These are phyloP conservation scores for Tardiomyces depauwii DNA, from an alignment of 1,139 yeast genomes.

Conservation along the genomic window DNA sequence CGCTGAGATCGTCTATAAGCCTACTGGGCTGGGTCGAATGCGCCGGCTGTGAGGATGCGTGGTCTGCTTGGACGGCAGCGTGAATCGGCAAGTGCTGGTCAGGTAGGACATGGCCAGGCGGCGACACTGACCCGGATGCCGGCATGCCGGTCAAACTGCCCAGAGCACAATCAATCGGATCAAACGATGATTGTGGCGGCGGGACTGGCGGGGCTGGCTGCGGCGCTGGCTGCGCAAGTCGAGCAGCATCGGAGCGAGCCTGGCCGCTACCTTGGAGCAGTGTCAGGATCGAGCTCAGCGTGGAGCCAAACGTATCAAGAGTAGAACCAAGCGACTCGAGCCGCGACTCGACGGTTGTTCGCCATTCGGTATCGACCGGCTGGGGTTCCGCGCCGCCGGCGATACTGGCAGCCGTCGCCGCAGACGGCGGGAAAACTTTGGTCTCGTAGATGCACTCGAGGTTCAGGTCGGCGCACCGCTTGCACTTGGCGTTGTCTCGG, in stretches of 20 bases:
- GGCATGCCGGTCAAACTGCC: too few species aligned
- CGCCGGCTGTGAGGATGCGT: neutral
- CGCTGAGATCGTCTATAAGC: neutral
- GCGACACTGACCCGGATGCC: neutral
- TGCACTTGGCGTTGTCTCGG: slow-evolving; percentile 36
- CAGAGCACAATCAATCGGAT: too few species aligned
- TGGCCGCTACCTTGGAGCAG: neutral
- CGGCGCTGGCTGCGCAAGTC: neutral
- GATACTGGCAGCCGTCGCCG: too few species aligned
- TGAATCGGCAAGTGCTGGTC: neutral
- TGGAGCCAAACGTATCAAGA: slow-evolving; percentile 27
- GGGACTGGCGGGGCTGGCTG: neutral
- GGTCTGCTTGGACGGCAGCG: neutral
- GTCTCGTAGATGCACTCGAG: slow-evolving; percentile 48
- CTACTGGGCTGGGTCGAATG: neutral
- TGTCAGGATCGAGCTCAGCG: slow-evolving; percentile 1
- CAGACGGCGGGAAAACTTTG: slow-evolving; percentile 36
- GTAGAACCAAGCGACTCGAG: slow-evolving; percentile 38
- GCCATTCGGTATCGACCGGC: slow-evolving; percentile 28
- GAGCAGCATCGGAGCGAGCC: neutral
- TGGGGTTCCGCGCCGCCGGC: neutral
- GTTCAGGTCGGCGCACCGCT: slow-evolving; percentile 42
- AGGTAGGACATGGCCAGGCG: neutral
- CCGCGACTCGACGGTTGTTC: slow-evolving; percentile 33
- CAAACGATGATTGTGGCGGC: neutral